Percentiles rank a stretch among this genome's conserved stretches.
Evolutionary conservation across 148 eudicot species (phyloP).

Genomic region (Cornus controversa): DNA sequence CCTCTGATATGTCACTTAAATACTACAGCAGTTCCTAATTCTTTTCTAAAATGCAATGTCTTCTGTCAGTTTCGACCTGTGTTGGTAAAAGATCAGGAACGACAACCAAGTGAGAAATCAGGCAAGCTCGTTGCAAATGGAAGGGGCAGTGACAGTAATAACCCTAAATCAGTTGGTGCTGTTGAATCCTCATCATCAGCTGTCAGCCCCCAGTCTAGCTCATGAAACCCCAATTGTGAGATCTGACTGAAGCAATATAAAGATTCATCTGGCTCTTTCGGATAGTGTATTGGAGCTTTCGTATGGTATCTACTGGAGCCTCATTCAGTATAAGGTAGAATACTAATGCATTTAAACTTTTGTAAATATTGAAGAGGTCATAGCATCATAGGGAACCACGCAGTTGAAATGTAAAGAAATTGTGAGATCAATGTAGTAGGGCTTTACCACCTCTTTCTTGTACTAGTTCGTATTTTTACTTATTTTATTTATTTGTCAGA

Average conservation of each 20-base stretch:
- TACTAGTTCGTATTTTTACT: neutral
- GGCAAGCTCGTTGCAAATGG: slow-evolving; percentile 34
- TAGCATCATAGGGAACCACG: neutral
- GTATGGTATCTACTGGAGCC: neutral
- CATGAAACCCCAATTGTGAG: slow-evolving; percentile 7
- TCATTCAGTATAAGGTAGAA: too few relatives aligned
- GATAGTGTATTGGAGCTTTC: neutral
- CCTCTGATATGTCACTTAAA: neutral
- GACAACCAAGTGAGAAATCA: slow-evolving; percentile 31
- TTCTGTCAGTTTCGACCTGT: slow-evolving; percentile 80
- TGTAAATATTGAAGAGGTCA: neutral
- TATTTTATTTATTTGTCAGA: too few relatives aligned
- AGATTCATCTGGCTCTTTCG: neutral
- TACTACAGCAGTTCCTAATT: neutral
- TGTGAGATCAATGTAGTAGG: neutral
- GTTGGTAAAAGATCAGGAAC: slow-evolving; percentile 70
- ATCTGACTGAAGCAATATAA: too few relatives aligned
- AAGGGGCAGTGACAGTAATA: slow-evolving; percentile 26
- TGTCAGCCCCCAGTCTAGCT: slow-evolving; percentile 20
- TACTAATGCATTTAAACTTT: neutral
- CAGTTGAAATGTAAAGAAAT: neutral
- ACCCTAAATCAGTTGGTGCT: slow-evolving; percentile 25
- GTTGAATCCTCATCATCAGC: slow-evolving; percentile 38
- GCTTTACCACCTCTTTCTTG: neutral
- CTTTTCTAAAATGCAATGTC: slow-evolving; percentile 1